Percentiles rank a stretch among this genome's conserved stretches.
These are phyloP conservation scores for Hericium erinaceus DNA, from an alignment of 768 basidiomycete genomes.

Conservation along the genomic window DNA sequence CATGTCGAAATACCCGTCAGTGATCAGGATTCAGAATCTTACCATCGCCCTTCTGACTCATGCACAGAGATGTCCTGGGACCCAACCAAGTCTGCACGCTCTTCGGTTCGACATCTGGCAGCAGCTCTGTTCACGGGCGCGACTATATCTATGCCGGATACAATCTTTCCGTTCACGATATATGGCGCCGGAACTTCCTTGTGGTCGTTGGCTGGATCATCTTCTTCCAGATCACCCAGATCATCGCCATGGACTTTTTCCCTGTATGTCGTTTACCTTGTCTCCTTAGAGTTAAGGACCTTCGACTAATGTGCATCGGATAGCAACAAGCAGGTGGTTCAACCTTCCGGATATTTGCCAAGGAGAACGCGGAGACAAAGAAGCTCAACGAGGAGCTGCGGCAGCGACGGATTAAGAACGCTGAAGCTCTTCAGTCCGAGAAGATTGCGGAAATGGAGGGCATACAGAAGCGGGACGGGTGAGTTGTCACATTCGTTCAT, in stretches of 20 bases:
- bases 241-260: conserved; percentile 55
- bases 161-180: conserved; percentile 35
- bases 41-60: conserved; percentile 15
- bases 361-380: conserved; percentile 44
- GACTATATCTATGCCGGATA: conserved; percentile 54
- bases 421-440: conserved; percentile 12
- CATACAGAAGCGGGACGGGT: neutral
- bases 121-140: conserved; percentile 43
- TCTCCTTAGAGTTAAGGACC: neutral
- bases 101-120: conserved; percentile 53
- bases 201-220: conserved; percentile 66
- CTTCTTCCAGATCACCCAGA: conserved; percentile 61
- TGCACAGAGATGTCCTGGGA: conserved; percentile 34
- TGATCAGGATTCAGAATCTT: conserved; percentile 12
- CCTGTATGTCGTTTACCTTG: conserved; percentile 33
- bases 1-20: conserved; percentile 53
- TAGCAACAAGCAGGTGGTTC: conserved; percentile 10
- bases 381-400: conserved; percentile 44
- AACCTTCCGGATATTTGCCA: conserved; percentile 43
- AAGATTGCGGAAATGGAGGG: neutral
- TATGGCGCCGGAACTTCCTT: conserved; percentile 63
- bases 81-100: conserved; percentile 75
- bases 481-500: neutral
- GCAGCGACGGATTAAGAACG: conserved; percentile 38
- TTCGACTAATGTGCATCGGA: neutral